A percentile compares a stretch with the other conserved stretches of the same genome.
Conservation (phyloP, 305 asterid species). For the Coffea humblotiana region DNA sequence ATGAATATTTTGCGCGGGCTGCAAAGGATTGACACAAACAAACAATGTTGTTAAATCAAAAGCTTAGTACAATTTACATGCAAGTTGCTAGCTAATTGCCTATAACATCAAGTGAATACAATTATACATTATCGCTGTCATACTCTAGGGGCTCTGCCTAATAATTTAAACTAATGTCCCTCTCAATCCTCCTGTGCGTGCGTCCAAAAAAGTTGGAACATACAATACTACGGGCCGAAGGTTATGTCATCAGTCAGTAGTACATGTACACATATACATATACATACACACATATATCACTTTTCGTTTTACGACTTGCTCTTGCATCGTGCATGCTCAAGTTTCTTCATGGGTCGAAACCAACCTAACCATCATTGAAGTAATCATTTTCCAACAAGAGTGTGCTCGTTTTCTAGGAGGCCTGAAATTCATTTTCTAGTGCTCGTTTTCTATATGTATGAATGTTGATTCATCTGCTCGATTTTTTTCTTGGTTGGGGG, state of each 20-base stretch:
- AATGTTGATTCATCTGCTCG: too few species aligned
- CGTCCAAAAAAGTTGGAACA: conserved; percentile 1
- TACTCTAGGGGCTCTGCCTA: background rate
- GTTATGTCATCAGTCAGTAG: background rate
- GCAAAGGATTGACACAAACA: too few species aligned
- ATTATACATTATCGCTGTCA: background rate
- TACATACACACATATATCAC: background rate
- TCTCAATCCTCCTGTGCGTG: background rate
- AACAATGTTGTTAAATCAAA: background rate
- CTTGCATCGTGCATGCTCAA: background rate
- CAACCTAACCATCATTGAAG: background rate
- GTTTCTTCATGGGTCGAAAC: background rate
- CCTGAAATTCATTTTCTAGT: too few species aligned
- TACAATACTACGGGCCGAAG: background rate
- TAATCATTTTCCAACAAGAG: background rate
- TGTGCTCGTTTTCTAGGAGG: background rate
- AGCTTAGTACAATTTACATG: background rate
- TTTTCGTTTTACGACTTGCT: background rate
- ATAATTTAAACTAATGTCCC: background rate
- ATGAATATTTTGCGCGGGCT: too few species aligned
- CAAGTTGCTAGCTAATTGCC: background rate
- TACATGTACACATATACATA: background rate
- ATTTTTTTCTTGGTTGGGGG: too few species aligned
- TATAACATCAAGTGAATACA: background rate
- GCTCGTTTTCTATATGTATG: too few species aligned